Base-by-base conservation (phyloP, 2,329 filamentous ascomycete species). In the Pyrenophora tritici-repentis region DNA sequence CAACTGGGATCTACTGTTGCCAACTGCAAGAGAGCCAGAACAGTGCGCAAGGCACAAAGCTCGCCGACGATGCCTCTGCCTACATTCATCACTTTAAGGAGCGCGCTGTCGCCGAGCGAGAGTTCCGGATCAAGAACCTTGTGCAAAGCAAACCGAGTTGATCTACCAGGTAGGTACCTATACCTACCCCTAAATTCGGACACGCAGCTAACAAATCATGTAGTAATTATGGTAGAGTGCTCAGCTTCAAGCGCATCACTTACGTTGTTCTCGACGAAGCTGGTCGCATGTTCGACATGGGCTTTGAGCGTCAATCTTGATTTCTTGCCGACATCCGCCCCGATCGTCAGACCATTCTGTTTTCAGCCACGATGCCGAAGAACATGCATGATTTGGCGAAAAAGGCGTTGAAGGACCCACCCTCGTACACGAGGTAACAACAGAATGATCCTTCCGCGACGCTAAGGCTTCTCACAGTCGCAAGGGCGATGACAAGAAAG, bases 211-310 rank as follows among this genome's bases (percentile, higher is more conserved):
- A 97, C 70, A 88, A 90, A 59, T 29, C 26, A 29, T 13, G 9
- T 29, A 29, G 26, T 29, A 29, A 29, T 29, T 29, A 8, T 12
- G 93, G 93, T n/a, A 86, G 92, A 56, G 92, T 97, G 8, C 96
- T 93, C 10, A 97, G 95, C 67, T 80, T 99, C 49, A 86, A 84
- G 61, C 84, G 94, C 57, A 90, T 96, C 10, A 94, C 91, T 0
- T 99, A 97, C 71, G 86, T 97, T 18, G 94, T 99, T 9, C 83
- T 99, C 36, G 94, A 99, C 70, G 94, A 99, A 76, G 94, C 94
- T 40, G 94, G 99, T 75, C 88, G 94, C 56, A 97, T 99, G 94
- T 97, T 97, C 71, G 94, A 99, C 73, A 97, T 99, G 94, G 94
- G 94, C 12, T 99, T 99, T 68, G 93, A 96, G 75, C 93, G 94